Evolutionary conservation across 2,329 filamentous ascomycete genomes (phyloP).

Genomic region (Mollisia scopiformis): DNA sequence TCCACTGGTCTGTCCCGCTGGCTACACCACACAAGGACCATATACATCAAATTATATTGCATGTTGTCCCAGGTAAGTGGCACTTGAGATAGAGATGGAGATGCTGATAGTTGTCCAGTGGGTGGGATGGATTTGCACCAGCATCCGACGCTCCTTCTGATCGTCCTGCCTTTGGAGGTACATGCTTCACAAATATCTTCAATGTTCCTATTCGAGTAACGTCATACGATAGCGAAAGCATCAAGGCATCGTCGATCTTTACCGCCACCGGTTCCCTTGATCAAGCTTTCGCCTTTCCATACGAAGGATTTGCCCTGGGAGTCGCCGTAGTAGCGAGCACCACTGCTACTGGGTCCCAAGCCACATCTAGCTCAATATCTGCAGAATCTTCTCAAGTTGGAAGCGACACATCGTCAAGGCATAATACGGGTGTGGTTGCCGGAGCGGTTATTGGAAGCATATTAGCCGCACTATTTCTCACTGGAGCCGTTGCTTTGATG

Average conservation of each 20-base stretch:
- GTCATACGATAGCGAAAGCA: constrained; percentile 13
- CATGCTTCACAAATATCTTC: constrained; percentile 21
- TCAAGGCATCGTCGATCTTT: constrained; percentile 18
- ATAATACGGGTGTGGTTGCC: constrained; percentile 1
- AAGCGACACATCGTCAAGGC: not conserved
- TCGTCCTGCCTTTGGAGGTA: constrained; percentile 22
- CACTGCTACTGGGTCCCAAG: not conserved
- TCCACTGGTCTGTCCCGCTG: constrained; percentile 16
- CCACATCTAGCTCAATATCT: constrained; percentile 4
- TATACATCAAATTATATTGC: constrained; percentile 24
- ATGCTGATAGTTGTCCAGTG: constrained; percentile 1
- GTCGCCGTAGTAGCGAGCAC: constrained; percentile 15
- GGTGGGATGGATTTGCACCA: constrained; percentile 16
- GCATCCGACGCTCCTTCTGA: constrained; percentile 14
- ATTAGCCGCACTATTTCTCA: constrained; percentile 1
- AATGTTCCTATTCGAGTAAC: constrained; percentile 15
- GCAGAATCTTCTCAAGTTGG: not conserved
- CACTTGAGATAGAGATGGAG: not conserved
- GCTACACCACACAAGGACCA: constrained; percentile 18
- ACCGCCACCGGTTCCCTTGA: constrained; percentile 11
- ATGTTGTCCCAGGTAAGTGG: constrained; percentile 21
- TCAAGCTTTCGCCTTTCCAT: constrained; percentile 20
- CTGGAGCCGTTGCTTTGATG: not conserved
- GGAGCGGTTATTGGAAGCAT: constrained; percentile 14
- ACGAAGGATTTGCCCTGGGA: constrained; percentile 20